phyloP scores from a whole-genome alignment of 495 filamentous ascomycete species.

The Neurospora sp. region DNA sequence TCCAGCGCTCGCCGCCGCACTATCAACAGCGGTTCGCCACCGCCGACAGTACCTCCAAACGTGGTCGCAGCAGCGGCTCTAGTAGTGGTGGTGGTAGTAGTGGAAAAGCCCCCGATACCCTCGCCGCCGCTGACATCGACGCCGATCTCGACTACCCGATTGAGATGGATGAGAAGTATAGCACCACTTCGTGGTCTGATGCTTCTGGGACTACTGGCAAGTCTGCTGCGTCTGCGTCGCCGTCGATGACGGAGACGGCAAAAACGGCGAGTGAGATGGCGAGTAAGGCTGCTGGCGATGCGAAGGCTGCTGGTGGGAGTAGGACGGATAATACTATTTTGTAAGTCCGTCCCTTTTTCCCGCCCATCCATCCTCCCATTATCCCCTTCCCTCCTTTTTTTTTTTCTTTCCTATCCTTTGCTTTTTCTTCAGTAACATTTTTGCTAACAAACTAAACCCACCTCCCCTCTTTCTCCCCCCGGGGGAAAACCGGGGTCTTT shows the following conservation, averaged over 20 bases:
- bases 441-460: background rate
- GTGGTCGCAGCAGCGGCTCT: too few species aligned
- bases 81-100: too few species aligned
- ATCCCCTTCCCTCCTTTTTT: too few species aligned
- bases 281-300: background rate
- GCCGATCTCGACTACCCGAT: constrained; percentile 20
- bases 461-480: background rate
- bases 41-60: background rate
- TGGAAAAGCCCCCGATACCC: background rate
- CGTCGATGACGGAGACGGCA: background rate
- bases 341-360: too few species aligned
- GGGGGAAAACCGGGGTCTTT: too few species aligned
- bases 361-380: too few species aligned
- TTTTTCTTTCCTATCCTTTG: too few species aligned
- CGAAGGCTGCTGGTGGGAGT: background rate
- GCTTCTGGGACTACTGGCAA: background rate
- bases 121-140: constrained; percentile 15
- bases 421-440: too few species aligned
- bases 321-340: background rate
- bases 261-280: background rate
- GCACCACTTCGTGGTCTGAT: background rate
- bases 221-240: background rate
- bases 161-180: constrained; percentile 9
- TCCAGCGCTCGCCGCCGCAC: background rate
- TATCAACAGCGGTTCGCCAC: background rate